Conservation (phyloP, 2,329 filamentous ascomycete species). For the Penicillium sp. region DNA sequence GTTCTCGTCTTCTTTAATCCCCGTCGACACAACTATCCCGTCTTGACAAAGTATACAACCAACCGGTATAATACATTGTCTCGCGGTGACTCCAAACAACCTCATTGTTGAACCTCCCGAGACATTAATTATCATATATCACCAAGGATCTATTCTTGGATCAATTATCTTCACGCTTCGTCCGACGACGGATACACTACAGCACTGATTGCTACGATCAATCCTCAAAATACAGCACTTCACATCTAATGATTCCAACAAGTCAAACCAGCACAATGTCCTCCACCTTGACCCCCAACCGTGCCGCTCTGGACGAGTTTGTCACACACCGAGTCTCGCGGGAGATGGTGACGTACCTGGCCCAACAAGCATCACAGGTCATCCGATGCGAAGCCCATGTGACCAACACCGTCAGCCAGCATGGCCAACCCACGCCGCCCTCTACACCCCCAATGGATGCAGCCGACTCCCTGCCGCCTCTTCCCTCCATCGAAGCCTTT, state of each 20-base stretch:
- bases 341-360: constrained; percentile 52
- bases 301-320: constrained; percentile 51
- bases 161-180: not conserved
- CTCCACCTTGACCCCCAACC: constrained; percentile 33
- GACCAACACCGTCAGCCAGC: constrained; percentile 43
- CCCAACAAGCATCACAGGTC: constrained; percentile 49
- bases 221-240: not conserved
- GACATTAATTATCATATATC: not conserved
- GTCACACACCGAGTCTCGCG: constrained; percentile 50
- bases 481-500: constrained; percentile 86
- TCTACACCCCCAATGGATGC: constrained; percentile 58
- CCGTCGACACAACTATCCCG: constrained; percentile 14
- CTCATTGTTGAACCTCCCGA: not conserved
- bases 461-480: constrained; percentile 42
- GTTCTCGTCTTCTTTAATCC: constrained; percentile 4
- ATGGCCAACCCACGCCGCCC: constrained; percentile 61
- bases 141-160: not conserved
- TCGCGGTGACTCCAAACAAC: not conserved
- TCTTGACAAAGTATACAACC: not conserved
- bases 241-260: constrained; percentile 9
- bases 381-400: constrained; percentile 57
- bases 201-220: not conserved
- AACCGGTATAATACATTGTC: not conserved
- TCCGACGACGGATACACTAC: not conserved
- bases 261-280: constrained; percentile 13